phyloP scores from a whole-genome alignment of 2,329 filamentous ascomycete species.

The Dothistroma septosporum region DNA sequence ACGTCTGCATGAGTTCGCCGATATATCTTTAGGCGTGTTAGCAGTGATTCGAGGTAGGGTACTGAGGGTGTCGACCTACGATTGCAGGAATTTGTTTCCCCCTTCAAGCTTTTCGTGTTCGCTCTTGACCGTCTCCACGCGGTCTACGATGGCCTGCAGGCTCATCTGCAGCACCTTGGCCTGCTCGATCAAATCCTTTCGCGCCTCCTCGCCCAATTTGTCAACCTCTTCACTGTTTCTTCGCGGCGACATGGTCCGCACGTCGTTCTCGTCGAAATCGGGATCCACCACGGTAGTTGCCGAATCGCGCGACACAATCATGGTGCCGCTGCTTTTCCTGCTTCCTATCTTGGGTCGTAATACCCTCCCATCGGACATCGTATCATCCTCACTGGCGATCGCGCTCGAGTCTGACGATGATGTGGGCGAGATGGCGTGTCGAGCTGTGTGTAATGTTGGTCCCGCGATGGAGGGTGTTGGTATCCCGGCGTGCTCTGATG shows the following conservation, averaged over 20 bases:
- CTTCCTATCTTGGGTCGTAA: conserved; percentile 63
- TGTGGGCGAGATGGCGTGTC: conserved; percentile 16
- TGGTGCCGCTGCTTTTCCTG: conserved; percentile 72
- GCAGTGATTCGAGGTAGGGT: conserved; percentile 4
- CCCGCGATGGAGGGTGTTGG: conserved; percentile 24
- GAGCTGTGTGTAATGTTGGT: conserved; percentile 16
- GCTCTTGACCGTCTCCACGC: conserved; percentile 87
- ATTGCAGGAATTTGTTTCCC: conserved; percentile 92
- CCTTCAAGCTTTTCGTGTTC: conserved; percentile 96
- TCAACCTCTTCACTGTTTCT: conserved; percentile 88
- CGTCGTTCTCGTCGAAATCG: conserved; percentile 72
- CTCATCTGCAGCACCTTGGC: conserved; percentile 85
- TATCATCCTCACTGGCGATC: conserved; percentile 33
- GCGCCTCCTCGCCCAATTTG: conserved; percentile 76
- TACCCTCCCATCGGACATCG: conserved; percentile 21
- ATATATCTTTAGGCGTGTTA: conserved; percentile 72
- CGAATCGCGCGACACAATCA: conserved; percentile 64
- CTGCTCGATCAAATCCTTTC: conserved; percentile 65
- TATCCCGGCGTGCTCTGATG: conserved; percentile 17
- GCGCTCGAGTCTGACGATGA: conserved; percentile 31
- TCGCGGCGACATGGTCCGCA: conserved; percentile 89
- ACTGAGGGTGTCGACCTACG: conserved; percentile 37
- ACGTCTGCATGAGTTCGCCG: conserved; percentile 82
- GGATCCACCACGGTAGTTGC: conserved; percentile 61
- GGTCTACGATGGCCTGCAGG: conserved; percentile 81